A percentile compares a stretch with the other conserved stretches of the same genome.
phyloP scores from a whole-genome alignment of 306 rosid species.

The Prunus fruticosa region DNA sequence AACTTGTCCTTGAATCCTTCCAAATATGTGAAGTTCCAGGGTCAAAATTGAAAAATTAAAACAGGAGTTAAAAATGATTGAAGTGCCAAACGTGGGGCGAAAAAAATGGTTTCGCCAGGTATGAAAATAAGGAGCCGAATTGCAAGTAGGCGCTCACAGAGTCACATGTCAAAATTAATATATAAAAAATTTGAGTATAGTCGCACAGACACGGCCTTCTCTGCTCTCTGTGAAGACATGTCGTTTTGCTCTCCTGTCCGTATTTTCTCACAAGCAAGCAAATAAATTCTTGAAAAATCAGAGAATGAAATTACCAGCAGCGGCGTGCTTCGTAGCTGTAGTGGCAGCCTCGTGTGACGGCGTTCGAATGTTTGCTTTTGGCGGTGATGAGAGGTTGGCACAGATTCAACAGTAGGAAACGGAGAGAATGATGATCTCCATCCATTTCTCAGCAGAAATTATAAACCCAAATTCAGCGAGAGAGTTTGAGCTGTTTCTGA shows the following conservation, averaged over 20 bases:
- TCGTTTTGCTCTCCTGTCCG: background rate
- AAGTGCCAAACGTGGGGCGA: too few relatives aligned
- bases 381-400: background rate
- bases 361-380: background rate
- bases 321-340: background rate
- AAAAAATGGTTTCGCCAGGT: too few relatives aligned
- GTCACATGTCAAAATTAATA: too few relatives aligned
- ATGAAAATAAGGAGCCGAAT: too few relatives aligned
- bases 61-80: too few relatives aligned
- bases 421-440: background rate
- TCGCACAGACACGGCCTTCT: background rate
- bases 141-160: too few relatives aligned
- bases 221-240: constrained; percentile 10
- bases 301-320: background rate
- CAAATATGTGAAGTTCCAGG: too few relatives aligned
- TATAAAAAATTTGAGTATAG: too few relatives aligned
- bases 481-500: background rate
- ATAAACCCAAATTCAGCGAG: background rate
- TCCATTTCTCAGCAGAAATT: background rate
- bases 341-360: background rate
- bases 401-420: background rate
- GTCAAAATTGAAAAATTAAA: too few relatives aligned
- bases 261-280: background rate
- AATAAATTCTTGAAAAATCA: background rate
- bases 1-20: too few relatives aligned